phyloP scores from a whole-genome alignment of 2,329 filamentous ascomycete genomes.

The Pseudogymnoascus sp. region DNA sequence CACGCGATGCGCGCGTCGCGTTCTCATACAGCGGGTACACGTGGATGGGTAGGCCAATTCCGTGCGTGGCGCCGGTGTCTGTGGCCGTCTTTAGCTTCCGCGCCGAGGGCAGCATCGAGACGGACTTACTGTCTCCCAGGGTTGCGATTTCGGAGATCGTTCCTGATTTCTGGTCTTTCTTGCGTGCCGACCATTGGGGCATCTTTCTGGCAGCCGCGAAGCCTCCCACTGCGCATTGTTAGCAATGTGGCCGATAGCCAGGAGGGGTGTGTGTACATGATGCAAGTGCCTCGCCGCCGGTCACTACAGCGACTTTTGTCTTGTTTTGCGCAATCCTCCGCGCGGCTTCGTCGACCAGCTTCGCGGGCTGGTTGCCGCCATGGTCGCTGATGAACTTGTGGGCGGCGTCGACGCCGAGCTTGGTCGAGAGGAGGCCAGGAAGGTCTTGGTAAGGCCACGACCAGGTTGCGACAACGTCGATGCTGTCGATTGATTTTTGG shows the following conservation, averaged over 20 bases:
- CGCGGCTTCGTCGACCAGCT: slow-evolving; percentile 56
- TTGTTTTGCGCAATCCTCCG: slow-evolving; percentile 45
- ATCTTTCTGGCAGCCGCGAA: slow-evolving; percentile 43
- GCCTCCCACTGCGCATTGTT: slow-evolving; percentile 37
- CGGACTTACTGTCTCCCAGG: slow-evolving; percentile 32
- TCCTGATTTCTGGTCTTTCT: slow-evolving; percentile 38
- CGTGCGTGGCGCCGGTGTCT: slow-evolving; percentile 50
- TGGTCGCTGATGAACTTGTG: slow-evolving; percentile 47
- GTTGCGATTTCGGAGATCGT: slow-evolving; percentile 42
- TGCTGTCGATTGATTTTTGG: slow-evolving; percentile 43
- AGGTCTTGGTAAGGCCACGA: slow-evolving; percentile 58
- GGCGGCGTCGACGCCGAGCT: slow-evolving; percentile 38
- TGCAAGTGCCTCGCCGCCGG: slow-evolving; percentile 58
- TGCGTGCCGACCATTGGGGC: slow-evolving; percentile 51
- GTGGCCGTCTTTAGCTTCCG: slow-evolving; percentile 8
- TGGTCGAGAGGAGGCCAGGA: slow-evolving; percentile 43
- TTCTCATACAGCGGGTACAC: slow-evolving; percentile 63
- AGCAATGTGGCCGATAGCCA: slow-evolving; percentile 26
- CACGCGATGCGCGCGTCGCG: slow-evolving; percentile 47
- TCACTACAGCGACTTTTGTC: slow-evolving; percentile 48
- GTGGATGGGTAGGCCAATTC: slow-evolving; percentile 55
- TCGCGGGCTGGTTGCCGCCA: slow-evolving; percentile 55
- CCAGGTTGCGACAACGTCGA: slow-evolving; percentile 55
- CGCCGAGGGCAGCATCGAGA: slow-evolving; percentile 5
- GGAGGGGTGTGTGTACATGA: slow-evolving; percentile 35